These are phyloP conservation scores for California macrophylla DNA, from an alignment of 441 rosid species.

Conservation along the genomic window DNA sequence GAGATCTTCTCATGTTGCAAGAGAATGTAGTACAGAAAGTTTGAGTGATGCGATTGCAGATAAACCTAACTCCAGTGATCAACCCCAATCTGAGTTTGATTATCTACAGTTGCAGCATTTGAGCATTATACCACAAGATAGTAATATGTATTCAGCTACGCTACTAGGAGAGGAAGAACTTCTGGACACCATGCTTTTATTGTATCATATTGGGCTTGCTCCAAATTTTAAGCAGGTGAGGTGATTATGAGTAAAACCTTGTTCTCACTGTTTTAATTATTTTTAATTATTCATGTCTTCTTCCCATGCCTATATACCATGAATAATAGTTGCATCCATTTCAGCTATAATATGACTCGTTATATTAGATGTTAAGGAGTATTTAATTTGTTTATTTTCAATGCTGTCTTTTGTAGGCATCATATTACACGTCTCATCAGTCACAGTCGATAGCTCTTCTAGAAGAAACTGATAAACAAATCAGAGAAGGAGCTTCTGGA, in stretches of 20 bases:
- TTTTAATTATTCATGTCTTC: not conserved
- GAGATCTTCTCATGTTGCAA: conserved; percentile 75
- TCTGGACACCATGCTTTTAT: conserved; percentile 59
- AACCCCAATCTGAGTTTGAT: conserved; percentile 75
- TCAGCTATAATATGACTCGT: not conserved
- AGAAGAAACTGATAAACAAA: conserved; percentile 92
- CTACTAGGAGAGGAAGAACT: conserved; percentile 81
- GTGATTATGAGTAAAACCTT: not conserved
- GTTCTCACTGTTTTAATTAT: not conserved
- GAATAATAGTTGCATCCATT: not conserved
- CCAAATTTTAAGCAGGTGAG: conserved; percentile 93
- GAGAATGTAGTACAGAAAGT: conserved; percentile 71
- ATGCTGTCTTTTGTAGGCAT: conserved; percentile 46
- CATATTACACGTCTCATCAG: conserved; percentile 77
- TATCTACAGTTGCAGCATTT: conserved; percentile 50
- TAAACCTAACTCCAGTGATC: conserved; percentile 89
- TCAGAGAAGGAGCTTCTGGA: conserved; percentile 55
- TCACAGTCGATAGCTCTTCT: conserved; percentile 67
- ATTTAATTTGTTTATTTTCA: conserved; percentile 1
- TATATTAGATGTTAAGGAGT: not conserved
- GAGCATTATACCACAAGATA: conserved; percentile 48
- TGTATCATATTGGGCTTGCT: conserved; percentile 85
- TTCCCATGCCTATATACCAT: not conserved
- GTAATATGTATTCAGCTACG: conserved; percentile 48
- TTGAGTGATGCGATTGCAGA: conserved; percentile 79